Percentiles rank a stretch among this genome's conserved stretches.
phyloP scores from a whole-genome alignment of 768 basidiomycete species.

The Suillus lakei region DNA sequence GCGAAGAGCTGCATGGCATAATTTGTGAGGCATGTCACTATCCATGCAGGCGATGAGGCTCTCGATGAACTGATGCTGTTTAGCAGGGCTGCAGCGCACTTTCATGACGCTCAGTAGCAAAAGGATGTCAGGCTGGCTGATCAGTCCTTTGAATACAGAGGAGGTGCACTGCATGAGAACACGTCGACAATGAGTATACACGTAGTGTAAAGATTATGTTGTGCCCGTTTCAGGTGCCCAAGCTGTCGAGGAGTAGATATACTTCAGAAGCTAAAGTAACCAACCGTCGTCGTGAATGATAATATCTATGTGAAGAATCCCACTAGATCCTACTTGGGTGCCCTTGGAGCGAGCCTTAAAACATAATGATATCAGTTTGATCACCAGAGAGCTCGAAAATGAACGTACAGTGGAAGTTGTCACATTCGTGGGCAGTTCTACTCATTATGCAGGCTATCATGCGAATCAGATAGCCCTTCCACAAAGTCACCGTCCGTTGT shows the following conservation, averaged over 20 bases:
- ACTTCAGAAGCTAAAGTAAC: slow-evolving; percentile 14
- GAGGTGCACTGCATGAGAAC: slow-evolving; percentile 64
- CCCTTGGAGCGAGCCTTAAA: slow-evolving; percentile 70
- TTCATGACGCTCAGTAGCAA: no score
- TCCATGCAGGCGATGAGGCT: no score
- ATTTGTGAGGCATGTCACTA: no score
- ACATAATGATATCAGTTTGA: background rate
- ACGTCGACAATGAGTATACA: background rate
- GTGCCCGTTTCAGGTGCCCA: slow-evolving; percentile 88
- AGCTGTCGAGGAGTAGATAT: slow-evolving; percentile 39
- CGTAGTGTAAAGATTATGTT: slow-evolving; percentile 42
- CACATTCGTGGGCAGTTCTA: slow-evolving; percentile 86
- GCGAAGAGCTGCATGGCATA: no score
- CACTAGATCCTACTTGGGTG: slow-evolving; percentile 66
- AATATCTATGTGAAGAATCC: slow-evolving; percentile 68
- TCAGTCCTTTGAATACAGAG: slow-evolving; percentile 83
- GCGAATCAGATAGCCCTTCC: background rate
- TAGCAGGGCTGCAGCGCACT: no score
- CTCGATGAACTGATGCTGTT: no score
- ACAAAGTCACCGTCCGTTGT: slow-evolving; percentile 68
- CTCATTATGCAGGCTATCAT: slow-evolving; percentile 50
- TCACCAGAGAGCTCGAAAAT: background rate
- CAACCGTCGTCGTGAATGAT: slow-evolving; percentile 76
- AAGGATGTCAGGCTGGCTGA: slow-evolving; percentile 58
- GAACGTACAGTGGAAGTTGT: slow-evolving; percentile 75